phyloP scores from a whole-genome alignment of 169 alveolate species.

The Miamiensis avidus region DNA sequence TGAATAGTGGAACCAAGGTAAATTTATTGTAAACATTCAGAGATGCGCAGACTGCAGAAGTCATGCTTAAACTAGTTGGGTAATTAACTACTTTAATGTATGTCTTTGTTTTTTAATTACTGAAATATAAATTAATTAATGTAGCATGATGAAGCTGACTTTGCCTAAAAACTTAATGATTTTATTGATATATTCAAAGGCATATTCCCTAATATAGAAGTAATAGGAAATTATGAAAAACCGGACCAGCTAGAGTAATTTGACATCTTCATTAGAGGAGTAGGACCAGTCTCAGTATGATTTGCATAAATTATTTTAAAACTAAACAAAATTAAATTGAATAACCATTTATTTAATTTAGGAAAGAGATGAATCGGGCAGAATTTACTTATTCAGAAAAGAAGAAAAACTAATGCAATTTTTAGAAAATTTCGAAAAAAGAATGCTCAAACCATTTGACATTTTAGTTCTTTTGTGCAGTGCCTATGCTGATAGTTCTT shows the following conservation, averaged over 20 bases:
- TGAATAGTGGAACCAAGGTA: conserved; percentile 66
- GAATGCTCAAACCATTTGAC: conserved; percentile 54
- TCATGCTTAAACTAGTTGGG: conserved; percentile 36
- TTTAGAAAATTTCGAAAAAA: conserved; percentile 33
- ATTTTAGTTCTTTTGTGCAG: conserved; percentile 52
- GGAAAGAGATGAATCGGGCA: conserved; percentile 29
- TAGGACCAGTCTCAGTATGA: conserved; percentile 55
- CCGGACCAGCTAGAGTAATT: conserved; percentile 63
- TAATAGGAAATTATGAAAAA: conserved; percentile 72
- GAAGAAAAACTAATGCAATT: conserved; percentile 41
- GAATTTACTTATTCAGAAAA: conserved; percentile 58
- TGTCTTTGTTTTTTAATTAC: conserved; percentile 2
- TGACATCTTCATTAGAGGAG: conserved; percentile 73
- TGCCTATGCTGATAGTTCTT: conserved; percentile 49
- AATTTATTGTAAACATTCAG: conserved; percentile 52
- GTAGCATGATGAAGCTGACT: conserved; percentile 73
- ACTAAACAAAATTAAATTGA: not conserved
- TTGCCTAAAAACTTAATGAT: conserved; percentile 53
- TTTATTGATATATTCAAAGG: conserved; percentile 51
- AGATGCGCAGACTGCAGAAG: conserved; percentile 61
- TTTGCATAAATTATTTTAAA: conserved; percentile 29
- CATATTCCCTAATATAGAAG: conserved; percentile 59
- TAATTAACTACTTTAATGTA: not conserved
- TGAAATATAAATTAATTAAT: conserved; percentile 29
- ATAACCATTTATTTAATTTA: too few species aligned